These are phyloP conservation scores for Angomonas deanei DNA, from an alignment of 208 protist species.

Conservation along the genomic window DNA sequence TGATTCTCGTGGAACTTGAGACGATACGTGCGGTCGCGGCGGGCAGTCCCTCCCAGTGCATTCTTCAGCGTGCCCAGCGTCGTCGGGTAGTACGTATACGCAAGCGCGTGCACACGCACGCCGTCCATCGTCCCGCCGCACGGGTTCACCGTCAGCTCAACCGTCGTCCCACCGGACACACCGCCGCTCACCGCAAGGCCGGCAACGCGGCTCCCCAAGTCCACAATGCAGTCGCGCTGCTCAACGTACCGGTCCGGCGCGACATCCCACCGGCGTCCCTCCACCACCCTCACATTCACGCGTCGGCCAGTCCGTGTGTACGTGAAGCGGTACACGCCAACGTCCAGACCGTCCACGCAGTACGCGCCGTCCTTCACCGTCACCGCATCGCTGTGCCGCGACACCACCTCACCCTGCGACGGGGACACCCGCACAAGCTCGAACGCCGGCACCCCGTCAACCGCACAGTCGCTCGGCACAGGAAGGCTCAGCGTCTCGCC, in stretches of 20 bases:
- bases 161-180: background rate
- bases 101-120: slow-evolving; percentile 11
- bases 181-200: background rate
- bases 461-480: background rate
- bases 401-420: background rate
- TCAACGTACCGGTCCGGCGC: slow-evolving; percentile 5
- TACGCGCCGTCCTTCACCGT: background rate
- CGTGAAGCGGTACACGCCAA: background rate
- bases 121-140: background rate
- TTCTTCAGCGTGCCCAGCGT: background rate
- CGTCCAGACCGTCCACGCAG: background rate
- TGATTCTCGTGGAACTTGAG: background rate
- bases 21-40: background rate
- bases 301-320: background rate
- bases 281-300: background rate
- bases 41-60: background rate
- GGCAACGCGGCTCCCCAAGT: background rate
- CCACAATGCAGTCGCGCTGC: background rate
- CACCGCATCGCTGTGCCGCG: background rate
- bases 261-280: slow-evolving; percentile 1
- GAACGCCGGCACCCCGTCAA: background rate
- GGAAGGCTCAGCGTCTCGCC: slow-evolving; percentile 9
- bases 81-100: slow-evolving; percentile 5
- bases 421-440: background rate
- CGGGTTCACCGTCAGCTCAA: slow-evolving; percentile 10